Evolutionary conservation across 441 rosid genomes (phyloP).

Genomic region (Raphanus hybrid): DNA sequence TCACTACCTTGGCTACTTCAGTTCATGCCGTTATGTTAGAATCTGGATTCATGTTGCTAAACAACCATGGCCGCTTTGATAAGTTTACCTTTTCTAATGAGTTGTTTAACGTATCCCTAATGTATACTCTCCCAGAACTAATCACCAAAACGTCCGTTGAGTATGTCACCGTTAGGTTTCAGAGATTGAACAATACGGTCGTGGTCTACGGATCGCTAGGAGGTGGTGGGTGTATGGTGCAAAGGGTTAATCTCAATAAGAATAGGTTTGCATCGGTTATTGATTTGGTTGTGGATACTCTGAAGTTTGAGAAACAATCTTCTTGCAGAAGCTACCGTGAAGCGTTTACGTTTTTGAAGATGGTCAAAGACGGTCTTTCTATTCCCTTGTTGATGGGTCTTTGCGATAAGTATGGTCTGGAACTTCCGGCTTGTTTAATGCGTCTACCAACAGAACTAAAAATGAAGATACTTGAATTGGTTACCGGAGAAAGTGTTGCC

Average conservation of each 20-base stretch:
- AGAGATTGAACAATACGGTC: slow-evolving; percentile 54
- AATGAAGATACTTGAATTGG: slow-evolving; percentile 60
- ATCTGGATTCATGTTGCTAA: slow-evolving; percentile 61
- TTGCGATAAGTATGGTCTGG: slow-evolving; percentile 55
- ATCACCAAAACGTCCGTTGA: slow-evolving; percentile 18
- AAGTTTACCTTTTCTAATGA: slow-evolving; percentile 51
- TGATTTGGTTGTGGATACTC: slow-evolving; percentile 36
- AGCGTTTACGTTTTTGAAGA: slow-evolving; percentile 70
- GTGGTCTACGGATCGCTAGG: slow-evolving; percentile 59
- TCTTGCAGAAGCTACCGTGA: slow-evolving; percentile 33
- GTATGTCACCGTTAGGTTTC: slow-evolving; percentile 52
- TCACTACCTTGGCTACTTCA: slow-evolving; percentile 55
- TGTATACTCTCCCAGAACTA: slow-evolving; percentile 64
- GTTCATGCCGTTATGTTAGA: slow-evolving; percentile 75
- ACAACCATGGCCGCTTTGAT: slow-evolving; percentile 45
- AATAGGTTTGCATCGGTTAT: slow-evolving; percentile 52
- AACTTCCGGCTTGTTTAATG: slow-evolving; percentile 62
- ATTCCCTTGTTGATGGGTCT: slow-evolving; percentile 65
- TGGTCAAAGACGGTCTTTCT: slow-evolving; percentile 70
- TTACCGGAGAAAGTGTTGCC: slow-evolving; percentile 59
- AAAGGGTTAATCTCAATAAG: slow-evolving; percentile 50
- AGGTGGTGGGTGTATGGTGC: slow-evolving; percentile 25
- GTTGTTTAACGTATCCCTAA: slow-evolving; percentile 47
- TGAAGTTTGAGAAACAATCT: slow-evolving; percentile 33
- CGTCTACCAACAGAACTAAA: slow-evolving; percentile 66